Evolutionary conservation across 108 stramenopile species (phyloP), one percentile per base, ranked within the genome.

Genomic region (Cyclotella cryptica): DNA sequence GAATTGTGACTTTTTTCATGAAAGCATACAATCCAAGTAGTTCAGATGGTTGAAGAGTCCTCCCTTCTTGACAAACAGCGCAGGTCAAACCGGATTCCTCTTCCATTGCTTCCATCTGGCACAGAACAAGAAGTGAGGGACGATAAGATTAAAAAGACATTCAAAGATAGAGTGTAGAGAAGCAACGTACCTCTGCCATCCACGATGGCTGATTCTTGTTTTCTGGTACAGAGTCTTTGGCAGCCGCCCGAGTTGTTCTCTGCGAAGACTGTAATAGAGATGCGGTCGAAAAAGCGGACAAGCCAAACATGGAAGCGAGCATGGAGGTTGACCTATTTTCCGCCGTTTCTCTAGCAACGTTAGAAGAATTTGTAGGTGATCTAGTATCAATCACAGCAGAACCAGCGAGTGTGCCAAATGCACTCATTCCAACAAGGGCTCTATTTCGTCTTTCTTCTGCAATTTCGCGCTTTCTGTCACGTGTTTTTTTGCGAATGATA

Each of bases 51-150:
- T 95, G 90, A 12, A 88, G 58, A 15, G 77, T 88, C 39, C 89
- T 67, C 10, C 94, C 94, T 74, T 95, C 94, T 71, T 95, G 94
- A 71, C 94, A 95, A 28, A 93, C 88, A 11, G 89, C 85, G 71
- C 94, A 95, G 4, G 86, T 87, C 44, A 92, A 60, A 40, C 90
- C 92, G 40, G 76, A 83, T 78, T 95, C 94, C 39, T 95, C 94
- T 49, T 88, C 94, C 77, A 95, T 78, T 14, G 86, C 85, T 66
- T 95, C 94, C 91, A 93, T 89, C 65, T 66, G 35, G 24, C n/a
- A 26, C 1, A 27, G 13, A 66, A 46, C 12, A 26, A 9, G 10
- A 66, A 18, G 18, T 24, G 45, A 10, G 13, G 47, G 47, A n/a
- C 9, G 47, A 49, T n/a, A n/a, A n/a, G n/a, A 49, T 49, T 49